These are phyloP conservation scores for Litchi chinensis DNA, from an alignment of 345 rosid genomes.

Conservation along the genomic window DNA sequence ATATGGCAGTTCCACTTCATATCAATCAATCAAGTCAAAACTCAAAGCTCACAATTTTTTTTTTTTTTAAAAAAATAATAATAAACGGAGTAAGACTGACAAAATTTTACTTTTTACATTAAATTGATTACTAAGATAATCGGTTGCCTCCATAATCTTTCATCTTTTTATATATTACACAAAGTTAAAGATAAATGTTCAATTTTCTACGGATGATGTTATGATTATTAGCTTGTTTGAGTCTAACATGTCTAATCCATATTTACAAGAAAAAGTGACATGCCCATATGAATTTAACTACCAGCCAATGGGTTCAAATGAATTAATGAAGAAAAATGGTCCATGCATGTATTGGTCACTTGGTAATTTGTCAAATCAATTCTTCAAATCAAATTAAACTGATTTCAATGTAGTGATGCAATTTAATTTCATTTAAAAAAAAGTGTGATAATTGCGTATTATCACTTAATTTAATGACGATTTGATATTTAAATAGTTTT, in stretches of 20 bases:
- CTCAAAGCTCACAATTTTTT: too few relatives aligned
- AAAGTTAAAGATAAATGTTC: neutral
- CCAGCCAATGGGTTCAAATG: neutral
- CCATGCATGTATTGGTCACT: too few relatives aligned
- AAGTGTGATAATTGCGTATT: too few relatives aligned
- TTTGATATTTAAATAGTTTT: too few relatives aligned
- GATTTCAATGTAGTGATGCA: too few relatives aligned
- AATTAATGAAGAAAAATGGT: too few relatives aligned
- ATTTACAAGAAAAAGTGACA: neutral
- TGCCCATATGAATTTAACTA: too few relatives aligned
- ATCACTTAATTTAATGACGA: too few relatives aligned
- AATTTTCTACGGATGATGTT: neutral
- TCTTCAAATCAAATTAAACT: neutral
- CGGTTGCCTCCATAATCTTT: neutral
- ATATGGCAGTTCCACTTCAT: neutral
- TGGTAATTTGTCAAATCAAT: neutral
- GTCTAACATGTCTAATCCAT: neutral
- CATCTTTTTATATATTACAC: neutral
- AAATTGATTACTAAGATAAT: too few relatives aligned
- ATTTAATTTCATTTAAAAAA: too few relatives aligned
- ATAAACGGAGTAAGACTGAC: neutral
- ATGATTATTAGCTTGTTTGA: neutral
- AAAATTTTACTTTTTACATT: too few relatives aligned
- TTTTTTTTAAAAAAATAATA: too few relatives aligned
- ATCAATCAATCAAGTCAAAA: neutral